Base-by-base conservation (phyloP, 768 basidiomycete species). In the Phanerodontia chrysosporium region DNA sequence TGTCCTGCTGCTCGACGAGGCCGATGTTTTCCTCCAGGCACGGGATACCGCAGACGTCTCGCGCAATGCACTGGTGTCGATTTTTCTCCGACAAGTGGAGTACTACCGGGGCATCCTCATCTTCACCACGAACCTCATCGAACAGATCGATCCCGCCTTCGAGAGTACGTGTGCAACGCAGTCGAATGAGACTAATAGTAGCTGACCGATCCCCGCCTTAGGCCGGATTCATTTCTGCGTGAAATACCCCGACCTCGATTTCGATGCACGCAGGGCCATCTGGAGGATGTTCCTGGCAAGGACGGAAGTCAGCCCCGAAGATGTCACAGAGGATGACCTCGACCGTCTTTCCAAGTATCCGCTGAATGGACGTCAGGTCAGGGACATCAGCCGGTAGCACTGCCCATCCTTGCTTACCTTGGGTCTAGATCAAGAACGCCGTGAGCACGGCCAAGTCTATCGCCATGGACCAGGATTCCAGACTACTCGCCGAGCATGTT, bases 61-160 rank as follows among this genome's bases (percentile, higher is more conserved):
- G 16, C 65, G 73, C 42, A 76, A 76, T 49, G 72, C 73, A 4
- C 63, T 73, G 1, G 72, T 76, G 6, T 69, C 74, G 13, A 71
- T 76, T 27, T 75, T 76, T 58, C 64, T 76, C 10, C 65, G 74
- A 6, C 72, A 72, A 46, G 65, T 76, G n/a, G 75, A 76, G 63
- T 75, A 73, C 59, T 74, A 73, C 45, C 71, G 72, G 48, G 73
- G 74, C n/a, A 72, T 74, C 16, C 56, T 76, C 21, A 69, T 76
- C 24, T 65, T 76, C 3, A 76, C 74, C 6, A 75, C 75, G 7
- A 76, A 75, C 46, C 42, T 69, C 45, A 61, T 68, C 22, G 60
- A 61, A 9, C 60, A 67, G 22, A 68, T 67, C 46, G 75, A 76
- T 54, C 55, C 61, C 2, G 74, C 73, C 7, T 71, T 75, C 51